Conservation (phyloP, 2,329 filamentous ascomycete genomes). For the Phaeosphaeria sp. region DNA sequence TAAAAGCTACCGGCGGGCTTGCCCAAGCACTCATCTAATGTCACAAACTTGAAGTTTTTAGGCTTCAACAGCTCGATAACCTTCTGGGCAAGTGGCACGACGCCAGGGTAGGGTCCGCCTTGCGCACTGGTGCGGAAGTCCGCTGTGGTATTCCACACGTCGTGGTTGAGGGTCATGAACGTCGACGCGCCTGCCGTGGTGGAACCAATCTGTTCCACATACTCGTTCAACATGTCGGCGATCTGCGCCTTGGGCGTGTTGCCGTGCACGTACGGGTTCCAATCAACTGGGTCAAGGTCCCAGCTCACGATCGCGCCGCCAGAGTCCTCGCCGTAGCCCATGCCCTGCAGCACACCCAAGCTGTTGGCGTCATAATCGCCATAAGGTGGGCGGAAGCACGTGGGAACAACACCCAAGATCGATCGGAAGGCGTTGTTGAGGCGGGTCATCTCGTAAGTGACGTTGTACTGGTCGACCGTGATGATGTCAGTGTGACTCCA, state of each 20-base stretch:
- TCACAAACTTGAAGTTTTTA: background rate
- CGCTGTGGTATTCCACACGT: background rate
- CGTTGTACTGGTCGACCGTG: background rate
- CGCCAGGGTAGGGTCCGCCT: too few relatives aligned
- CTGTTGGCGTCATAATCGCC: background rate
- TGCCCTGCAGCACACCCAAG: background rate
- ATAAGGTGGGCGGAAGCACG: background rate
- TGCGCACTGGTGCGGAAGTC: background rate
- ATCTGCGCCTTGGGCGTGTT: background rate
- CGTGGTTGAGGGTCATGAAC: background rate
- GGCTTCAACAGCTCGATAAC: background rate
- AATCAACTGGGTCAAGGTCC: background rate
- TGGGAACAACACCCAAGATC: background rate
- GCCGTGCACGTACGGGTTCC: background rate
- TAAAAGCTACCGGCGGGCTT: background rate
- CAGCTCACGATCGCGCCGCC: background rate
- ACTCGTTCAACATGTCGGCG: background rate
- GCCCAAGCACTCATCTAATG: background rate
- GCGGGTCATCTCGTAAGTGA: background rate
- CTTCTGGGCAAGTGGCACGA: background rate
- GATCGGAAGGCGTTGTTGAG: background rate
- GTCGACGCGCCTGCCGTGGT: background rate
- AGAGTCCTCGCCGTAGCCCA: background rate
- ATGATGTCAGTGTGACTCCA: slow-evolving; percentile 37
- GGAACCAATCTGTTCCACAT: background rate